Evolutionary conservation across 2,329 filamentous ascomycete species (phyloP).

Genomic region (Westerdykella sp.): DNA sequence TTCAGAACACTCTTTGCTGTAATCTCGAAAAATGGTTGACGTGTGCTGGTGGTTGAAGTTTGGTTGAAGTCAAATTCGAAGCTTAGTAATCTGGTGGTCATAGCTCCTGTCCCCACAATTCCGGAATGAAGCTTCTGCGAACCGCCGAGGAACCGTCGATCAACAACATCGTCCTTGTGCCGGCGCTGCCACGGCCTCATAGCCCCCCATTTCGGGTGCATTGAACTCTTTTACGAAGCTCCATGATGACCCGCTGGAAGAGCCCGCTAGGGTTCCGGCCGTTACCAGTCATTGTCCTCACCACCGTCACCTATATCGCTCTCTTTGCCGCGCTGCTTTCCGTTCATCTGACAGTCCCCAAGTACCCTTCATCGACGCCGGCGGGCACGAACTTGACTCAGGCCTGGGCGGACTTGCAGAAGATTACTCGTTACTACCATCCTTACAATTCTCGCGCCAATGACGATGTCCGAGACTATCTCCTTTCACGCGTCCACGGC

Average conservation of each 20-base stretch:
- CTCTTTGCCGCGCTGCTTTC: constrained; percentile 66
- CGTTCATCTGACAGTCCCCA: constrained; percentile 70
- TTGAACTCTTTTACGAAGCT: constrained; percentile 1
- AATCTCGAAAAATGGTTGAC: too few species aligned
- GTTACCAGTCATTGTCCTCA: constrained; percentile 74
- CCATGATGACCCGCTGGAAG: constrained; percentile 27
- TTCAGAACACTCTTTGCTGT: too few species aligned
- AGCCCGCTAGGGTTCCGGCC: constrained; percentile 68
- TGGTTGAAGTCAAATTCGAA: background rate
- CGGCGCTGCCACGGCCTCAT: constrained; percentile 6
- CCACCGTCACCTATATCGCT: constrained; percentile 68
- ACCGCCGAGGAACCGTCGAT: background rate
- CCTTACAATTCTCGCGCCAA: constrained; percentile 85
- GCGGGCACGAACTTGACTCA: constrained; percentile 72
- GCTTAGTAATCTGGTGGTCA: constrained; percentile 1
- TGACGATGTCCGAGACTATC: constrained; percentile 69
- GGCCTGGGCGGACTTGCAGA: constrained; percentile 78
- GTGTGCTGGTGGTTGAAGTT: background rate
- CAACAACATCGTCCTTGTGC: background rate
- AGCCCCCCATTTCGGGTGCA: background rate
- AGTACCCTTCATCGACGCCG: constrained; percentile 51
- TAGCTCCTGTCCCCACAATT: background rate
- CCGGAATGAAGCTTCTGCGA: background rate
- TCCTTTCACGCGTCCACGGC: constrained; percentile 62
- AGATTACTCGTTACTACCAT: constrained; percentile 69